Percentiles rank a stretch among this genome's conserved stretches.
These are phyloP conservation scores for Endocarpon pusillum DNA, from an alignment of 495 filamentous ascomycete species.

Conservation along the genomic window DNA sequence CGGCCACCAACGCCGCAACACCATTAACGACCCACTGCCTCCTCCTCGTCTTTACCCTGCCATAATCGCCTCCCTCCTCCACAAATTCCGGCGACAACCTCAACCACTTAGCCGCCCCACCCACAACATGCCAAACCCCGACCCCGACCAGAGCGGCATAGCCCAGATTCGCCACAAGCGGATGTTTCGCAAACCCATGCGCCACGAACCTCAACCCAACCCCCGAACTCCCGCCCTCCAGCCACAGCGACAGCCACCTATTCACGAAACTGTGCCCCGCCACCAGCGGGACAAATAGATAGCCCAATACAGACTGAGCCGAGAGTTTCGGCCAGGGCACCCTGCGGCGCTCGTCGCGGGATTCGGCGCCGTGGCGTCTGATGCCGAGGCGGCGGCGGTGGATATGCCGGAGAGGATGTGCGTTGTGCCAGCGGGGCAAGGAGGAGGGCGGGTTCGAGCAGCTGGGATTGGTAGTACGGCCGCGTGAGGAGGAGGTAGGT, in stretches of 20 bases:
- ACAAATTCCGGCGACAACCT: constrained; percentile 28
- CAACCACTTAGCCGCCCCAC: constrained; percentile 67
- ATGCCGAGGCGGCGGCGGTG: constrained; percentile 50
- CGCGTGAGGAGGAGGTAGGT: constrained; percentile 44
- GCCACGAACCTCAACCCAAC: constrained; percentile 66
- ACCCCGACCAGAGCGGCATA: constrained; percentile 51
- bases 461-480: constrained; percentile 62
- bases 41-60: constrained; percentile 30
- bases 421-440: constrained; percentile 30
- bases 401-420: constrained; percentile 49
- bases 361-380: constrained; percentile 50
- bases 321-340: constrained; percentile 52
- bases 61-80: constrained; percentile 23
- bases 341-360: constrained; percentile 18
- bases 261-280: constrained; percentile 55
- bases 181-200: constrained; percentile 65
- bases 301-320: constrained; percentile 49
- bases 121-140: constrained; percentile 64
- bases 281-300: constrained; percentile 42
- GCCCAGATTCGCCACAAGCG: constrained; percentile 42
- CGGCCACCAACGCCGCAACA: constrained; percentile 48
- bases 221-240: constrained; percentile 70
- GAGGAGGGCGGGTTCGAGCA: constrained; percentile 29
- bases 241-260: constrained; percentile 46
- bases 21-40: constrained; percentile 56